phyloP scores from a whole-genome alignment of 1,139 yeast genomes.

The Kurtzmaniella natalensis region DNA sequence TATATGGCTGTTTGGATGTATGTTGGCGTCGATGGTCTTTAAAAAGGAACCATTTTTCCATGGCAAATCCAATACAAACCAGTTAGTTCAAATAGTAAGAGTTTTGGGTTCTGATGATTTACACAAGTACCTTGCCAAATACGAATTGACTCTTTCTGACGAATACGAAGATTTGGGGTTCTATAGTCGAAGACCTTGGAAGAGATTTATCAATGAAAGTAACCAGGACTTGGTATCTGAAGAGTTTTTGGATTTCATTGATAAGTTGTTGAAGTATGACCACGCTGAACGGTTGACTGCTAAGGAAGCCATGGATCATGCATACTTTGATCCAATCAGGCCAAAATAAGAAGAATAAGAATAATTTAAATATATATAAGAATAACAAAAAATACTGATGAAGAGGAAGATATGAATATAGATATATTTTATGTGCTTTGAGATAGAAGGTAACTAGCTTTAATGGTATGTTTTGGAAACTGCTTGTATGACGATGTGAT shows the following conservation, averaged over 20 bases:
- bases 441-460: too few species aligned
- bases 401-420: too few species aligned
- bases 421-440: too few species aligned
- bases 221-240: constrained; percentile 66
- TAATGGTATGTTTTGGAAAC: too few species aligned
- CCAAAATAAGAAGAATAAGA: background rate
- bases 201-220: constrained; percentile 65
- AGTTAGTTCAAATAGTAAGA: constrained; percentile 88
- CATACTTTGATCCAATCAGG: constrained; percentile 48
- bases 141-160: constrained; percentile 68
- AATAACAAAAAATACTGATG: too few species aligned
- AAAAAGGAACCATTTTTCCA: constrained; percentile 97
- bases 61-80: constrained; percentile 95
- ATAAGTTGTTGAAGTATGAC: constrained; percentile 79
- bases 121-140: constrained; percentile 67
- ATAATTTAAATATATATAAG: background rate
- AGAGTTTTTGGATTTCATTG: constrained; percentile 80
- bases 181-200: constrained; percentile 88
- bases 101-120: constrained; percentile 90
- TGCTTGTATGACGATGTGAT: too few species aligned
- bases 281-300: constrained; percentile 96
- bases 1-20: constrained; percentile 96
- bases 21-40: constrained; percentile 95
- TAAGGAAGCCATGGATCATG: constrained; percentile 88
- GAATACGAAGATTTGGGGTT: constrained; percentile 83